Evolutionary conservation across 2,329 filamentous ascomycete species (phyloP), one percentile per base, ranked within the genome.

Genomic region (Monosporascus sp.): DNA sequence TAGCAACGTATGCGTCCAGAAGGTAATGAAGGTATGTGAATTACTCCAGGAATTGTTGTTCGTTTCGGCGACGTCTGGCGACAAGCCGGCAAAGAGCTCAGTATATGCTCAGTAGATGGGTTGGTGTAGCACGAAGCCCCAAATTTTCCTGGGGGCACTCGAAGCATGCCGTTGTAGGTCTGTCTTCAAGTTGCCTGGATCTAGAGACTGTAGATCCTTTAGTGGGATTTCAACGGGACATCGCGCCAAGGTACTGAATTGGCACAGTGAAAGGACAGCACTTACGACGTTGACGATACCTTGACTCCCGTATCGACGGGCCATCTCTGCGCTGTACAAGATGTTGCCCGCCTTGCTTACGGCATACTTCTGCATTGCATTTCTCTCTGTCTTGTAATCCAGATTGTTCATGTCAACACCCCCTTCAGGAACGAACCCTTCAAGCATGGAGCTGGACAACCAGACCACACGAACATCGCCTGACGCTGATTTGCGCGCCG

Each of bases 381-480:
- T 24, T 44, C 62, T 48, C 6, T 55, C 53, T 6, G 51, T 53
- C 1, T 56, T 48, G 17, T 60, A 55, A 9, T 63, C 54, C 49
- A 65, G 52, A 19, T 56, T 63, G 3, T 50, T 49, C 3, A 64
- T 55, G 43, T 57, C 59, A 31, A 60, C 52, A 11, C 51, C 48
- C 0, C 26, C 26, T 27, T 27, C 8, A 9, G 59, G 31, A 26
- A 40, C 49, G 27, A 48, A 51, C 3, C n/a, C 31, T 41, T 57
- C 56, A 27, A 55, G 52, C 2, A 47, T 46, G 8, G 50, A 51
- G 5, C 56, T 59, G 1, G 58, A 56, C 6, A 63, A 55, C 52
- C 60, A 61, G 35, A 63, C 48, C 2, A 64, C 59, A 14, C 61
- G 55, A 0, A 63, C 56, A 24, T 50, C 51, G 17, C 54, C 37